Percentiles rank a stretch among this genome's conserved stretches.
These are phyloP conservation scores for Serendipita indica DNA, from an alignment of 768 basidiomycete species.

Conservation along the genomic window DNA sequence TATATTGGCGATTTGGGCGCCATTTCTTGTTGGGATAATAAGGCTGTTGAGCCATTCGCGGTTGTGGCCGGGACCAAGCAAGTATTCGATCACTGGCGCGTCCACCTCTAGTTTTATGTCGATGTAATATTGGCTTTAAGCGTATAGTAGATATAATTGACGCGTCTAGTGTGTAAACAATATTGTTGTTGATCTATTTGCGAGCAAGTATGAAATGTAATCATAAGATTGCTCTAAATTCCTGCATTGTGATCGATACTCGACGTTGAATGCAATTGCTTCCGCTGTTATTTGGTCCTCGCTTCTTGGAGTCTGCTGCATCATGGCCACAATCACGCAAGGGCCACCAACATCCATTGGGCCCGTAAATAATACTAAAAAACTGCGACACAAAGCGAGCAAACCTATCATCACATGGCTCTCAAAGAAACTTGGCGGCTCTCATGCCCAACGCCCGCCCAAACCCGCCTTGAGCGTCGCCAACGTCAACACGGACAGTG, in stretches of 20 bases:
- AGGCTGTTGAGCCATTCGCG: slow-evolving; percentile 1
- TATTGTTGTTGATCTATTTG: no score
- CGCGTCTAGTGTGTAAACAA: no score
- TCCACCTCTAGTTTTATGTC: no score
- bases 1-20: neutral
- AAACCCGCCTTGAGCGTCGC: neutral
- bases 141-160: no score
- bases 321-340: neutral
- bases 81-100: no score
- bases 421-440: slow-evolving; percentile 53
- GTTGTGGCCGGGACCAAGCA: slow-evolving; percentile 1
- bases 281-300: neutral
- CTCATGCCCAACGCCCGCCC: neutral
- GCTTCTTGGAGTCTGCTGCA: neutral
- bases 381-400: slow-evolving; percentile 39
- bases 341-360: neutral
- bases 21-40: neutral
- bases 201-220: no score
- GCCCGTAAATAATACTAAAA: neutral
- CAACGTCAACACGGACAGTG: neutral
- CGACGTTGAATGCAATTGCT: no score
- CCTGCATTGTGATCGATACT: no score
- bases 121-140: no score
- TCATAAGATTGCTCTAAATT: no score
- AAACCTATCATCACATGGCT: slow-evolving; percentile 86